A percentile compares a stretch with the other conserved stretches of the same genome.
These are phyloP conservation scores for Trichoderma semiorbis DNA, from an alignment of 2,329 filamentous ascomycete species.

Conservation along the genomic window DNA sequence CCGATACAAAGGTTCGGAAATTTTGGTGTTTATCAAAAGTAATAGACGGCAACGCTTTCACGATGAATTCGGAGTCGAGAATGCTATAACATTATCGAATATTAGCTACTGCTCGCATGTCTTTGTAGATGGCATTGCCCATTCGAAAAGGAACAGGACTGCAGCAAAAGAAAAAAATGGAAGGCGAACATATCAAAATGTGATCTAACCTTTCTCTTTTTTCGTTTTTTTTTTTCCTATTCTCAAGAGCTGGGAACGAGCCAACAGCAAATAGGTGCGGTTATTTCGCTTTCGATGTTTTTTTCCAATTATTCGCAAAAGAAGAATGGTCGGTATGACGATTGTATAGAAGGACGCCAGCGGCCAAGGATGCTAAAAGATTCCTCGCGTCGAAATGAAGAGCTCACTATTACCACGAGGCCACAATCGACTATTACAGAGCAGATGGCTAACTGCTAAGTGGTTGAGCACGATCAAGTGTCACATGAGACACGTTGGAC, in stretches of 20 bases:
- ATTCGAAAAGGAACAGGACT: background rate
- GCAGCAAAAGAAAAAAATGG: background rate
- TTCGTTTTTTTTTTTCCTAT: background rate
- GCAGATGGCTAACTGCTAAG: constrained; percentile 20
- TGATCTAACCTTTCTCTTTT: constrained; percentile 1
- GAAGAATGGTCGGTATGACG: constrained; percentile 17
- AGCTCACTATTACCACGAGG: constrained; percentile 48
- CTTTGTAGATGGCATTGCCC: background rate
- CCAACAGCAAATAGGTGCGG: constrained; percentile 4
- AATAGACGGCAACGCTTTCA: background rate
- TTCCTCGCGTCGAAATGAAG: constrained; percentile 36
- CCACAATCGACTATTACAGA: constrained; percentile 27
- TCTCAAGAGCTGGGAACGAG: background rate
- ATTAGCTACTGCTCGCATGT: background rate
- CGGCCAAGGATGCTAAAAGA: constrained; percentile 46
- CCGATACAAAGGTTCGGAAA: background rate
- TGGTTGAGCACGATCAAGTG: constrained; percentile 29
- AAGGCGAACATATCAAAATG: background rate
- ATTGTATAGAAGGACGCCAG: constrained; percentile 54
- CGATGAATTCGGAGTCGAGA: background rate
- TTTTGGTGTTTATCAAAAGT: background rate
- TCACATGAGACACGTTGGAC: constrained; percentile 33
- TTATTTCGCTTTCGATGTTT: constrained; percentile 3
- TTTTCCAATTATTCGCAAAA: background rate
- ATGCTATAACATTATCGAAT: background rate